Evolutionary conservation across 495 filamentous ascomycete species (phyloP).

Genomic region (Rusavskia elegans): DNA sequence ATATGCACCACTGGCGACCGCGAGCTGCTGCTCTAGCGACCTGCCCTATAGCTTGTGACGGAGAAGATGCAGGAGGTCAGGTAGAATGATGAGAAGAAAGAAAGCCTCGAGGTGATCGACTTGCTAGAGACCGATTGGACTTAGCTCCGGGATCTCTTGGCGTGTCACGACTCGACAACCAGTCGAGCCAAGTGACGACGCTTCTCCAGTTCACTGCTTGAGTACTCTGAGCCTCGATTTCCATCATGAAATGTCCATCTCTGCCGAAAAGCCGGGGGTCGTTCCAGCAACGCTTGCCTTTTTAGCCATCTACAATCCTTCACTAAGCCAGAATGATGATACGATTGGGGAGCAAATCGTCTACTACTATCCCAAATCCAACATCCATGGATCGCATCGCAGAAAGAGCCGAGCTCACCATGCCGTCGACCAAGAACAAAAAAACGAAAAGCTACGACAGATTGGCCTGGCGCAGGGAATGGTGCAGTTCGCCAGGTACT

Average conservation of each 20-base stretch:
- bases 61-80: no score
- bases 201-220: background rate
- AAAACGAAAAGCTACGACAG: slow-evolving; percentile 73
- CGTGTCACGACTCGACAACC: background rate
- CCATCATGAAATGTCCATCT: slow-evolving; percentile 16
- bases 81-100: background rate
- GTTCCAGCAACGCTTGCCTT: slow-evolving; percentile 75
- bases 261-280: slow-evolving; percentile 5
- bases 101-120: background rate
- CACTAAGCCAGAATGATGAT: slow-evolving; percentile 74
- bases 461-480: slow-evolving; percentile 97
- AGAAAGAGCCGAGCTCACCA: slow-evolving; percentile 21
- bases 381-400: slow-evolving; percentile 9
- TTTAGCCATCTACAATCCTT: slow-evolving; percentile 87
- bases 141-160: background rate
- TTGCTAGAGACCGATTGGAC: background rate
- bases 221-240: no score
- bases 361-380: slow-evolving; percentile 58
- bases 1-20: no score
- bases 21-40: no score
- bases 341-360: slow-evolving; percentile 81
- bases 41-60: no score
- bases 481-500: slow-evolving; percentile 72
- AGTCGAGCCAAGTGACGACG: background rate
- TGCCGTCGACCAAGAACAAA: slow-evolving; percentile 37